Base-by-base conservation (phyloP, 2,329 filamentous ascomycete genomes). In the Penicillium psychrosexuale region DNA sequence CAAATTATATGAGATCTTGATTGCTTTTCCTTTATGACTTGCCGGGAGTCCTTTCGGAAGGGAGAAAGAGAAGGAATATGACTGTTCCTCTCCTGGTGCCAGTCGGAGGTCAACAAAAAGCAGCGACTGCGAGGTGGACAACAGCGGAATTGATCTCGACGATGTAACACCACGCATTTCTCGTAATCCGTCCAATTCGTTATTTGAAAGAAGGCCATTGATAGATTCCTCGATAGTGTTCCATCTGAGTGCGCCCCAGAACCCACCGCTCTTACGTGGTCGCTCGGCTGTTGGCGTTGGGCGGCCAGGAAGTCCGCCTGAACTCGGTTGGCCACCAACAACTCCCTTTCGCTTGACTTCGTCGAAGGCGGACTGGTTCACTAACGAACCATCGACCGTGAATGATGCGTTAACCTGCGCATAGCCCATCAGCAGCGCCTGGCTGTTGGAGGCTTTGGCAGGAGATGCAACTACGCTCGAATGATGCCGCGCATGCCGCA, bases 371-470 rank as follows among this genome's bases (percentile, higher is more conserved):
- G 85, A 85, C 37, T 95, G 86, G 65, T 95, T 93, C 56, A 99
- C 86, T 22, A 99, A 77, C 1, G 94, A 96, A 0, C 91, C 91
- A 68, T 99, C 94, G 7, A 99, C 77, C 0, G 86, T 91, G 65
- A 99, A 99, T 0, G 90, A 92, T 4, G 94, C 94, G 72, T 91
- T 89, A 2, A 97, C 84, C 66, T 99, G 94, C 3, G 90, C 93
- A 73, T 96, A 99, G 0, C 92, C 94, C 94, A 99, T 99, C 85
- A 99, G 95, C 51, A 99, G 77, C 1, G 88, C 87, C 70, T 97
- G 92, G 50, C 60, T 62, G 42, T 67, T 64, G 17, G 58, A 50
- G 8, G 56, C 30, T 28, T 58, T 65, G 12, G 56, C 12, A 6
- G 59, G 43, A 51, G 58, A 19, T 69, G 51, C 59, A 17, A 72